phyloP scores from a whole-genome alignment of 805 yeast genomes.

The Candida oleophila region DNA sequence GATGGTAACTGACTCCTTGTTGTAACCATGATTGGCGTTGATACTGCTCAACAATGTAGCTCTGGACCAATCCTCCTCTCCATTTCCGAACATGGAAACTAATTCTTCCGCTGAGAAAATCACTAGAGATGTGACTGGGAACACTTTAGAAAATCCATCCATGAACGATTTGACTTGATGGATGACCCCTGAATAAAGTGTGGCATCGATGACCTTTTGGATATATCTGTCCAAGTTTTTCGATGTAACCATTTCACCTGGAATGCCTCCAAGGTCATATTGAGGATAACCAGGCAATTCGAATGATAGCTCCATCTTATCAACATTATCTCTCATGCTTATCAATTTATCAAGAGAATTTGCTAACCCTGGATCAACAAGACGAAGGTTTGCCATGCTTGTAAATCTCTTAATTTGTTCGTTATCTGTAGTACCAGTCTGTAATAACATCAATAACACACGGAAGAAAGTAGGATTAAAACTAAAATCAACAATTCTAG shows the following conservation, averaged over 20 bases:
- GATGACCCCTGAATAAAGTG: slow-evolving; percentile 61
- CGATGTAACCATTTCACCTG: slow-evolving; percentile 39
- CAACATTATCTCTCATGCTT: neutral
- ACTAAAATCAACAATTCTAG: slow-evolving; percentile 80
- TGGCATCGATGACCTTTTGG: slow-evolving; percentile 52
- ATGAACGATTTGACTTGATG: slow-evolving; percentile 68
- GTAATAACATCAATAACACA: slow-evolving; percentile 43
- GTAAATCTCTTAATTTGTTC: slow-evolving; percentile 31
- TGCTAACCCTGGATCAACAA: slow-evolving; percentile 14
- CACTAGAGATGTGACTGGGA: slow-evolving; percentile 71
- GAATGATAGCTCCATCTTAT: slow-evolving; percentile 60
- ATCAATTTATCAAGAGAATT: slow-evolving; percentile 26
- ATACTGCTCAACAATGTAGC: slow-evolving; percentile 59
- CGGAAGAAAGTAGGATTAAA: slow-evolving; percentile 73
- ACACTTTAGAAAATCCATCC: slow-evolving; percentile 78
- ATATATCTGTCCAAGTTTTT: slow-evolving; percentile 61
- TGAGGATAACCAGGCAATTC: slow-evolving; percentile 75
- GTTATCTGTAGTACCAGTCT: slow-evolving; percentile 13
- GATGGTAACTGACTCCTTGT: slow-evolving; percentile 64
- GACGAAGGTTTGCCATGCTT: slow-evolving; percentile 51
- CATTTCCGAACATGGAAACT: slow-evolving; percentile 67
- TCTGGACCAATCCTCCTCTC: slow-evolving; percentile 83
- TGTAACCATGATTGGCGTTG: slow-evolving; percentile 89
- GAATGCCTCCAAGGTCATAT: slow-evolving; percentile 60
- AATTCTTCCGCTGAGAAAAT: slow-evolving; percentile 78